Evolutionary conservation across 768 basidiomycete species (phyloP).

Genomic region (Amanita muscaria): DNA sequence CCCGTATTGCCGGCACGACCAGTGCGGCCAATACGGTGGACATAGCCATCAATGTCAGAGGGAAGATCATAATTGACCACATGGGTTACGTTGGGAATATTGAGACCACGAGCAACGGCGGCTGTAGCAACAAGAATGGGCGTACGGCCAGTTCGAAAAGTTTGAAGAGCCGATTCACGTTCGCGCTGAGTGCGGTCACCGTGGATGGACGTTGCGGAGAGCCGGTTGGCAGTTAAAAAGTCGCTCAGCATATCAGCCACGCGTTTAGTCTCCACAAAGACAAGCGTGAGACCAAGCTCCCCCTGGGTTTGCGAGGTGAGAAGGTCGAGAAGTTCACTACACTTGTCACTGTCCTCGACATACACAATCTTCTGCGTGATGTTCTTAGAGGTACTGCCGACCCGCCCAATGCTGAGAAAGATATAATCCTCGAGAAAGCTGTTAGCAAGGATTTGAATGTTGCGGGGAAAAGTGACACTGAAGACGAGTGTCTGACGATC

Average conservation of each 20-base stretch:
- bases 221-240: conserved; percentile 75
- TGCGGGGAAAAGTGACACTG: conserved; percentile 97
- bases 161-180: conserved; percentile 90
- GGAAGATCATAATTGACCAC: conserved; percentile 98
- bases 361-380: conserved; percentile 99
- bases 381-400: conserved; percentile 98
- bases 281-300: conserved; percentile 71
- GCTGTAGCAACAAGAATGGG: conserved; percentile 97
- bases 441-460: conserved; percentile 93
- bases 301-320: conserved; percentile 67
- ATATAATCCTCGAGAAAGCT: conserved; percentile 98
- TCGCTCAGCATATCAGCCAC: conserved; percentile 99
- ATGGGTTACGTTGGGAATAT: conserved; percentile 98
- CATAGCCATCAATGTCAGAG: conserved; percentile 97
- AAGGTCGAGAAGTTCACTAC: conserved; percentile 91
- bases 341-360: conserved; percentile 95
- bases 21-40: conserved; percentile 95
- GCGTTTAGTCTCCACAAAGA: conserved; percentile 99
- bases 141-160: conserved; percentile 91
- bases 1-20: conserved; percentile 99
- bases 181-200: conserved; percentile 97
- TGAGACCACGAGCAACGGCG: conserved; percentile 96
- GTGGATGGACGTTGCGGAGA: conserved; percentile 94
- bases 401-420: conserved; percentile 97
- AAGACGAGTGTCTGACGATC: conserved; percentile 99